Conservation (phyloP, 169 alveolate species). For the Plasmodium ovale region DNA sequence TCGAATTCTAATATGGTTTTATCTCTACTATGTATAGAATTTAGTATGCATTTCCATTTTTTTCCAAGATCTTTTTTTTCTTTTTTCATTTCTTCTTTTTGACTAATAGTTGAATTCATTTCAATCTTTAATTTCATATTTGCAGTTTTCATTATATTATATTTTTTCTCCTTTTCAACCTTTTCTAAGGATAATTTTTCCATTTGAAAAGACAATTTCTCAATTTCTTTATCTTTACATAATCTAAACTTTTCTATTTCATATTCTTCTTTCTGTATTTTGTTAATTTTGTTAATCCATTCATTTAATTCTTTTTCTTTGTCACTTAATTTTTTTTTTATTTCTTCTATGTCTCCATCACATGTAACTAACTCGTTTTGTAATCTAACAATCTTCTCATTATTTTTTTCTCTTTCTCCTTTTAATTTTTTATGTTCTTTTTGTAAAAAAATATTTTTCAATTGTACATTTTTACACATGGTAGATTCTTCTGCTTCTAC, state of each 20-base stretch:
- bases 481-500: constrained; percentile 16
- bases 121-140: constrained; percentile 44
- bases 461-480: constrained; percentile 16
- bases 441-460: constrained; percentile 20
- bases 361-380: constrained; percentile 28
- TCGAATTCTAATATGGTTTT: constrained; percentile 48
- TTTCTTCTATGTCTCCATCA: constrained; percentile 39
- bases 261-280: constrained; percentile 59
- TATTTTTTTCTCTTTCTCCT: constrained; percentile 45
- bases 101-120: background rate
- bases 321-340: constrained; percentile 21
- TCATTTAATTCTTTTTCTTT: constrained; percentile 59
- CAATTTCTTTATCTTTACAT: constrained; percentile 50
- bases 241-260: constrained; percentile 43
- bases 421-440: constrained; percentile 32
- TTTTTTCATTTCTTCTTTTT: constrained; percentile 27
- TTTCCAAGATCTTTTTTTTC: constrained; percentile 36
- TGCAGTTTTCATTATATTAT: constrained; percentile 16
- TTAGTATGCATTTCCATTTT: constrained; percentile 42
- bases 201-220: constrained; percentile 24
- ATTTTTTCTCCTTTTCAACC: constrained; percentile 45
- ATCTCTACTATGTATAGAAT: constrained; percentile 51
- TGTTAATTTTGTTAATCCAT: constrained; percentile 16
- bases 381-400: constrained; percentile 21
- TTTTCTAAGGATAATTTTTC: constrained; percentile 23